Evolutionary conservation across 169 alveolate genomes (phyloP).

Genomic region (Prorocentrum cordatum): DNA sequence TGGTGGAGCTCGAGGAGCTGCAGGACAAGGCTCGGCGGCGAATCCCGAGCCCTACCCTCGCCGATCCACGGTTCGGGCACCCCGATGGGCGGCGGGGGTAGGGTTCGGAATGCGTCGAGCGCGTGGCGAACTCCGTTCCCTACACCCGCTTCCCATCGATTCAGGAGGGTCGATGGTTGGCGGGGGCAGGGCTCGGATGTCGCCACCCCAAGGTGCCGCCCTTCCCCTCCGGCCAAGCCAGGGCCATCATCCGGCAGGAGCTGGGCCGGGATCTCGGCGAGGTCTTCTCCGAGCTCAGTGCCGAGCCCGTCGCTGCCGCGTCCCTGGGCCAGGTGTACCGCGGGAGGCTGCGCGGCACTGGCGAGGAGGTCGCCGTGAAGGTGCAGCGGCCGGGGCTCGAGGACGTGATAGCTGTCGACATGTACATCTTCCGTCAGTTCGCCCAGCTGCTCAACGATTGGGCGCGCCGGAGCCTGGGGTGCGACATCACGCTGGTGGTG

Average conservation of each 20-base stretch:
- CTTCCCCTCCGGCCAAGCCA: slow-evolving; percentile 37
- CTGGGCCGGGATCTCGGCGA: neutral
- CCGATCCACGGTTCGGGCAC: no score
- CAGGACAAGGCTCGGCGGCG: no score
- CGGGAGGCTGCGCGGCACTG: slow-evolving; percentile 24
- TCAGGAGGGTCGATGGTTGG: no score
- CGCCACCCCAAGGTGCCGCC: no score
- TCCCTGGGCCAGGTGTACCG: slow-evolving; percentile 69
- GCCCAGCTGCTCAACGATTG: slow-evolving; percentile 27
- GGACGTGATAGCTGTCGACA: slow-evolving; percentile 40
- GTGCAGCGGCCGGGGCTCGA: slow-evolving; percentile 55
- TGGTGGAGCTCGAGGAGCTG: slow-evolving; percentile 1
- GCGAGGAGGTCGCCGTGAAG: slow-evolving; percentile 64
- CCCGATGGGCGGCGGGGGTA: no score
- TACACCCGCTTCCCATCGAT: no score
- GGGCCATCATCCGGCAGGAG: slow-evolving; percentile 17
- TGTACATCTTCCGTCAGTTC: slow-evolving; percentile 44
- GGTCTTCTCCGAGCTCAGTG: neutral
- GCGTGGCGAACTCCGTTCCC: no score
- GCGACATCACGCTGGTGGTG: slow-evolving; percentile 56
- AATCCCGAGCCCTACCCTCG: no score
- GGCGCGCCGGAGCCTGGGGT: slow-evolving; percentile 53
- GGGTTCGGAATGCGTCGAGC: no score
- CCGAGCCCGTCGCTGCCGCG: slow-evolving; percentile 64
- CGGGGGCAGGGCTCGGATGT: no score